Evolutionary conservation across 2,329 filamentous ascomycete genomes (phyloP), one percentile per base, ranked within the genome.

Genomic region (Fusarium irregulare): DNA sequence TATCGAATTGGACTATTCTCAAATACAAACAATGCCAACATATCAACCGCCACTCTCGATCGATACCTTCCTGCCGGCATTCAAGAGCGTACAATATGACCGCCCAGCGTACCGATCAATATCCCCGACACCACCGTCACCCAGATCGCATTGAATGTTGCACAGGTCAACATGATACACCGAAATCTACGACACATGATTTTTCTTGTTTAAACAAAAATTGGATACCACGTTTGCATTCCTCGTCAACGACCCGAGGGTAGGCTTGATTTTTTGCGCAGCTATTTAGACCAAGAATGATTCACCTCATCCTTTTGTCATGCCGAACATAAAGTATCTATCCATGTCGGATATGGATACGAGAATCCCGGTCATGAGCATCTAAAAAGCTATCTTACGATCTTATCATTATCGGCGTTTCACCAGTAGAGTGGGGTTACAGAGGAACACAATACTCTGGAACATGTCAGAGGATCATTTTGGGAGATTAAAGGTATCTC

Each of bases 71-170:
- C 46, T 70, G 10, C 74, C 74, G 11, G 30, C 73, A 13, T 76
- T 76, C 41, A 72, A 56, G 55, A 66, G 57, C 32, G 64, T 76
- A 16, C 64, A 74, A 42, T 76, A 76, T 44, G 61, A 72, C 40
- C 56, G 57, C 46, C 56, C 72, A 27, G 48, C 64, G 7, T 61
- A 59, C 44, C 73, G 74, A 45, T 69, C 71, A 37, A 66, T 60
- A 64, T 76, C 74, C 53, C 74, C 74, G 18, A 70, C 73, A 49
- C 74, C 74, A 9, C 62, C 65, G 40, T 75, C 73, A 42, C 73
- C 73, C 27, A 74, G 68, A 66, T 74, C 73, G 20, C 54, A 71
- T 50, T 75, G 49, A 73, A 41, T 20, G 20, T 21, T 48, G 16
- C 37, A 50, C 46, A 25, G 21, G 14, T 30, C 10, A 66, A 60